Conservation (phyloP, 306 rosid genomes). For the Cucumis hystrix region DNA sequence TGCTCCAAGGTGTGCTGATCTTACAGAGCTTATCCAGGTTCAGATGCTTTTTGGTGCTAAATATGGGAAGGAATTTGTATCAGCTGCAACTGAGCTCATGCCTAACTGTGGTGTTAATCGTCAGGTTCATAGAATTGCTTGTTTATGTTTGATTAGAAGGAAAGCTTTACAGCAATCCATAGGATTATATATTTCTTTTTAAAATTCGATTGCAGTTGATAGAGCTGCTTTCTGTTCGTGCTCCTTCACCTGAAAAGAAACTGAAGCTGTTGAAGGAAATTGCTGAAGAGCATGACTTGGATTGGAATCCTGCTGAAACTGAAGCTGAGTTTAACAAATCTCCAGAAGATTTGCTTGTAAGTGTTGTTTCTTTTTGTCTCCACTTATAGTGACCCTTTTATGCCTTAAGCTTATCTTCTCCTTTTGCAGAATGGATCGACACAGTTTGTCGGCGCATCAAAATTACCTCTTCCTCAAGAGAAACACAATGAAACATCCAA, state of each 20-base stretch:
- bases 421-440: constrained; percentile 53
- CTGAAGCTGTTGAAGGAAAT: constrained; percentile 82
- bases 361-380: constrained; percentile 9
- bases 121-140: constrained; percentile 46
- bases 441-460: constrained; percentile 44
- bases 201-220: constrained; percentile 44
- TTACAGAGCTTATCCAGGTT: constrained; percentile 84
- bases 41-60: constrained; percentile 62
- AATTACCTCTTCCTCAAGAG: constrained; percentile 57
- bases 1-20: constrained; percentile 94
- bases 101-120: constrained; percentile 94
- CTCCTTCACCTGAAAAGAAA: constrained; percentile 86
- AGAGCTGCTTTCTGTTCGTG: constrained; percentile 75
- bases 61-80: constrained; percentile 80
- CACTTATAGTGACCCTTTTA: neutral
- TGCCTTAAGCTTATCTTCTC: neutral
- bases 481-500: constrained; percentile 36
- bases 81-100: constrained; percentile 82
- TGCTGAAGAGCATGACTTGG: constrained; percentile 78
- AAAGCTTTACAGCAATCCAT: neutral
- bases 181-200: constrained; percentile 7
- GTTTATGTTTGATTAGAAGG: neutral
- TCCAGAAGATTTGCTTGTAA: constrained; percentile 78
- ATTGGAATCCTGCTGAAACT: constrained; percentile 91
- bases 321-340: constrained; percentile 63